Percentiles rank a stretch among this genome's conserved stretches.
Conservation (phyloP, 2,329 filamentous ascomycete genomes). For the Fusarium sp. region DNA sequence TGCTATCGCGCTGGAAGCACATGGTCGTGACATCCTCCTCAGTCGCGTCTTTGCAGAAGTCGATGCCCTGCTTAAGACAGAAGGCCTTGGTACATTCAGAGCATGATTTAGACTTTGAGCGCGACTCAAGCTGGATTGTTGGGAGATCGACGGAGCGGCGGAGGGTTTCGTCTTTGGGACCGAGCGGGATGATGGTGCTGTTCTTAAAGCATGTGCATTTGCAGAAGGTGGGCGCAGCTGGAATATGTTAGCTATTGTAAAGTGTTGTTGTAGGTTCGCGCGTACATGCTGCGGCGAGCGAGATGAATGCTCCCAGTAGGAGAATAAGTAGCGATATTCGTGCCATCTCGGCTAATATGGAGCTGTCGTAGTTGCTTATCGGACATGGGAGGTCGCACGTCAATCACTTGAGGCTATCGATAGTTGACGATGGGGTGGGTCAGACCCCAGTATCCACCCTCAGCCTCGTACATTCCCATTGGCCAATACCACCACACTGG, state of each 20-base stretch:
- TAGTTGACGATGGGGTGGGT: slow-evolving; percentile 29
- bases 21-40: slow-evolving; percentile 71
- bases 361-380: slow-evolving; percentile 10
- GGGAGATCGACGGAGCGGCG: slow-evolving; percentile 37
- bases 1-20: slow-evolving; percentile 75
- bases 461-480: slow-evolving; percentile 46
- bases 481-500: slow-evolving; percentile 37
- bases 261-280: background rate
- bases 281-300: slow-evolving; percentile 59
- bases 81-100: slow-evolving; percentile 74
- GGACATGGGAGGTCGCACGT: slow-evolving; percentile 30
- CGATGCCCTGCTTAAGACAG: slow-evolving; percentile 69
- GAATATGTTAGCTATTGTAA: slow-evolving; percentile 37
- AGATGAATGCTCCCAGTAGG: slow-evolving; percentile 52
- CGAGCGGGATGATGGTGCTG: slow-evolving; percentile 74
- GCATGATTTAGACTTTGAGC: slow-evolving; percentile 62
- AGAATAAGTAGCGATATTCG: slow-evolving; percentile 54
- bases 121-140: slow-evolving; percentile 39
- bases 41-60: slow-evolving; percentile 71
- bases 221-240: slow-evolving; percentile 73
- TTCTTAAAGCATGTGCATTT: slow-evolving; percentile 79
- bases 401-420: slow-evolving; percentile 40
- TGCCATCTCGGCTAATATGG: slow-evolving; percentile 51
- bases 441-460: slow-evolving; percentile 14
- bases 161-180: slow-evolving; percentile 55